phyloP scores from a whole-genome alignment of 257 asterid genomes.

The Mitragyna speciosa region DNA sequence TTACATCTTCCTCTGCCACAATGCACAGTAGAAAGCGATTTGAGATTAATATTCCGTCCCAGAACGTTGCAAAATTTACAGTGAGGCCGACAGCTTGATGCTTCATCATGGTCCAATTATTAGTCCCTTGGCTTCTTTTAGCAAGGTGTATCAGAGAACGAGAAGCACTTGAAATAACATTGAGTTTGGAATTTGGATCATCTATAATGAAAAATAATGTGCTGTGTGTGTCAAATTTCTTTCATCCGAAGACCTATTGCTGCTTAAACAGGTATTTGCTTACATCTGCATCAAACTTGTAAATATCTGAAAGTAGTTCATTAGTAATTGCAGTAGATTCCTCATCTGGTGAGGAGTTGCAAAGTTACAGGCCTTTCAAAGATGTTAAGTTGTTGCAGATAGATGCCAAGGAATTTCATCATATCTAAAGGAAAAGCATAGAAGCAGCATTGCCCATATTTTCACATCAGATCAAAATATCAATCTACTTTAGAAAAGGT shows the following conservation, averaged over 20 bases:
- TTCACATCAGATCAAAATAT: too few species aligned
- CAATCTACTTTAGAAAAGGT: background rate
- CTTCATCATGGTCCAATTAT: background rate
- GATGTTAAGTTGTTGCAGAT: background rate
- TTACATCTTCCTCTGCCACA: background rate
- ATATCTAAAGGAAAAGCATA: background rate
- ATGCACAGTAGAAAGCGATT: background rate
- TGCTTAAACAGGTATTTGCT: background rate
- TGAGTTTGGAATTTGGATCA: background rate
- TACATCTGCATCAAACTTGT: background rate
- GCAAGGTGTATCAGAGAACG: background rate
- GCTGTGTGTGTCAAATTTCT: background rate
- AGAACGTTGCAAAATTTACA: background rate
- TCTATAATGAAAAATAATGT: background rate
- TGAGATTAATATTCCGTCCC: background rate
- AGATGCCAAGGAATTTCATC: too few species aligned
- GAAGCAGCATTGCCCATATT: background rate
- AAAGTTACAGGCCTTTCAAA: background rate
- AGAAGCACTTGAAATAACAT: background rate
- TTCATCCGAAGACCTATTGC: background rate
- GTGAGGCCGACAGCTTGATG: background rate
- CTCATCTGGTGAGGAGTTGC: background rate
- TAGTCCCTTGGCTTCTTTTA: background rate
- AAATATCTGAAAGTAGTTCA: background rate
- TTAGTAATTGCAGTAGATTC: background rate